phyloP scores from a whole-genome alignment of 2,329 filamentous ascomycete species.

The Fusarium kyushuense region DNA sequence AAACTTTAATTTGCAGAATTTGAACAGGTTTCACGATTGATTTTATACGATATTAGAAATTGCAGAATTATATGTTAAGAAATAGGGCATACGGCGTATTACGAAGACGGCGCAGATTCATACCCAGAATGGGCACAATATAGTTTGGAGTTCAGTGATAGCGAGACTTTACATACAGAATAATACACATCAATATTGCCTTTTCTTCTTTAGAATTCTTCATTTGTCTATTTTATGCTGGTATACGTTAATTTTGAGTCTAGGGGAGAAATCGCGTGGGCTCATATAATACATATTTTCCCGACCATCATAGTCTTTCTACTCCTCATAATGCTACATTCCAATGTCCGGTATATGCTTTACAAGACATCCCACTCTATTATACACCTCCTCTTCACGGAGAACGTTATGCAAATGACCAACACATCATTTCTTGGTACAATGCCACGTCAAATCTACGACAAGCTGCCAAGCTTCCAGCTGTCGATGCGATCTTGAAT shows the following conservation, averaged over 20 bases:
- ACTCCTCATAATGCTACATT: conserved; percentile 32
- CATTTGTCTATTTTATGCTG: conserved; percentile 6
- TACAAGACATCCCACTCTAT: conserved; percentile 38
- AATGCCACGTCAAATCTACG: conserved; percentile 15
- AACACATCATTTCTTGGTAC: neutral
- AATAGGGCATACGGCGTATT: conserved; percentile 6
- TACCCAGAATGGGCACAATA: conserved; percentile 23
- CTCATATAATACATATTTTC: conserved; percentile 39
- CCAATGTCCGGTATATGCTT: conserved; percentile 36
- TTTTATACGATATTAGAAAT: neutral
- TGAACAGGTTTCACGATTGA: neutral
- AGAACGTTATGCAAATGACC: conserved; percentile 3
- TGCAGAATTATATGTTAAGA: neutral
- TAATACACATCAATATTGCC: conserved; percentile 8
- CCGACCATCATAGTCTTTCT: conserved; percentile 16
- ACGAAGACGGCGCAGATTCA: conserved; percentile 17
- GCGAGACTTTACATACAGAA: conserved; percentile 15
- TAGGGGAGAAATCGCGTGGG: conserved; percentile 37
- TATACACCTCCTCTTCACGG: conserved; percentile 38
- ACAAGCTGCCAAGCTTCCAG: conserved; percentile 80
- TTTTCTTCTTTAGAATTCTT: neutral
- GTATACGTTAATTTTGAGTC: conserved; percentile 34
- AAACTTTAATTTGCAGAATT: conserved; percentile 66
- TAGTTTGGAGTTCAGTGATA: conserved; percentile 29
- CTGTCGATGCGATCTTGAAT: conserved; percentile 87